Percentiles rank a stretch among this genome's conserved stretches.
Evolutionary conservation across 306 rosid genomes (phyloP).

Genomic region (Elaeagnus macrophylla): DNA sequence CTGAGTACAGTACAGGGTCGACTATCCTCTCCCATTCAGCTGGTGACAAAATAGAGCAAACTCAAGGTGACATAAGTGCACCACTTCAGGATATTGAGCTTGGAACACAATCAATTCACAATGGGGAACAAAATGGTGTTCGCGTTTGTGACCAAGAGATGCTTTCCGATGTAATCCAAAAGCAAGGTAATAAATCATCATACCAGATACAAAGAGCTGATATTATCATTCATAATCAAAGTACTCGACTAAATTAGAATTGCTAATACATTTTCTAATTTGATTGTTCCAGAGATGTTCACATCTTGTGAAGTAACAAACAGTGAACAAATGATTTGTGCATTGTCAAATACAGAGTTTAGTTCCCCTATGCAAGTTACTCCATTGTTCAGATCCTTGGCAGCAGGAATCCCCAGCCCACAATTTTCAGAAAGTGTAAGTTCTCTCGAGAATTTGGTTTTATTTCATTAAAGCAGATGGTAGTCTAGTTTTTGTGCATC

Average conservation of each 20-base stretch:
- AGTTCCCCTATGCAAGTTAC: conserved; percentile 83
- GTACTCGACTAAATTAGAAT: conserved; percentile 14
- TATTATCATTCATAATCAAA: neutral
- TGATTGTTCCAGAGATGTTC: conserved; percentile 45
- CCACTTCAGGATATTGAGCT: conserved; percentile 37
- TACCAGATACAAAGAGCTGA: conserved; percentile 5
- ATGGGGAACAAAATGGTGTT: conserved; percentile 29
- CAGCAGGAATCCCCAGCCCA: conserved; percentile 97
- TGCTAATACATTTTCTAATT: conserved; percentile 21
- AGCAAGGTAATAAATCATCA: conserved; percentile 45
- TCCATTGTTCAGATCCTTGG: conserved; percentile 85
- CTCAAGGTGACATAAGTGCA: conserved; percentile 29
- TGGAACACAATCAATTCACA: conserved; percentile 32
- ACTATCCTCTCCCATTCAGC: conserved; percentile 48
- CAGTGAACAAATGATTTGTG: conserved; percentile 35
- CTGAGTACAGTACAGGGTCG: conserved; percentile 92
- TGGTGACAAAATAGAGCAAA: conserved; percentile 38
- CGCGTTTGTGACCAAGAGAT: conserved; percentile 35
- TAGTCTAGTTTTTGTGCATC: too few species aligned
- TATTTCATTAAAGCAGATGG: neutral
- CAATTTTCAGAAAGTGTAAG: conserved; percentile 99
- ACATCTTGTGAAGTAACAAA: conserved; percentile 40
- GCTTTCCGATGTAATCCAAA: conserved; percentile 31
- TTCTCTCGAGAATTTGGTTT: conserved; percentile 15
- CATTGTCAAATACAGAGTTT: conserved; percentile 48